phyloP scores from a whole-genome alignment of 2,329 filamentous ascomycete species.

The Ophiostoma fasciatum region DNA sequence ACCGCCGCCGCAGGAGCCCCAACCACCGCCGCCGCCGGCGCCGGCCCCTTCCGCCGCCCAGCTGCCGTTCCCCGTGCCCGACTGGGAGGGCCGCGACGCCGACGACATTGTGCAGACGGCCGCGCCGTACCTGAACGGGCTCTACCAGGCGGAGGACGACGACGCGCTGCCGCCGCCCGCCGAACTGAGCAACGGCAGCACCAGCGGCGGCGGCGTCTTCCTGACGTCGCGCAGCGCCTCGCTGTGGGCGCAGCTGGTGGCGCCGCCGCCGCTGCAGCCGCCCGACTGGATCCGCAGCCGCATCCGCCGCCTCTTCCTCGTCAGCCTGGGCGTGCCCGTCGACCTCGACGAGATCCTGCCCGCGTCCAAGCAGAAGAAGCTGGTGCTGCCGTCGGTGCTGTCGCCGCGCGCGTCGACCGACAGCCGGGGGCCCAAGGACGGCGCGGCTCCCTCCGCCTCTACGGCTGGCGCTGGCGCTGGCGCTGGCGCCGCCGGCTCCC shows the following conservation, averaged over 20 bases:
- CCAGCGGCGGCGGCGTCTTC: constrained; percentile 40
- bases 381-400: constrained; percentile 62
- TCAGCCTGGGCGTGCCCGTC: constrained; percentile 88
- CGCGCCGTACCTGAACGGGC: constrained; percentile 49
- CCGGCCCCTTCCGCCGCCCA: constrained; percentile 4
- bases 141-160: constrained; percentile 47
- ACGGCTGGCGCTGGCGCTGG: constrained; percentile 21
- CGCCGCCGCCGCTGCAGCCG: constrained; percentile 83
- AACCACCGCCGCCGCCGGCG: constrained; percentile 19
- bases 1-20: constrained; percentile 11
- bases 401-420: constrained; percentile 42
- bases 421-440: no score
- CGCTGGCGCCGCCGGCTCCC: neutral
- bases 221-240: constrained; percentile 77
- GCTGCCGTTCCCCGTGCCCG: constrained; percentile 38
- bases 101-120: constrained; percentile 46
- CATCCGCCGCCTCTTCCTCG: constrained; percentile 85
- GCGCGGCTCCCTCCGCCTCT: no score
- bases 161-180: constrained; percentile 33
- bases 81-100: constrained; percentile 46
- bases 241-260: constrained; percentile 90
- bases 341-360: constrained; percentile 96
- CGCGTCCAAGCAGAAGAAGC: constrained; percentile 94
- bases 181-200: no score
- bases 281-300: constrained; percentile 96